These are phyloP conservation scores for Plasmodium fragile DNA, from an alignment of 169 alveolate species.

Conservation along the genomic window DNA sequence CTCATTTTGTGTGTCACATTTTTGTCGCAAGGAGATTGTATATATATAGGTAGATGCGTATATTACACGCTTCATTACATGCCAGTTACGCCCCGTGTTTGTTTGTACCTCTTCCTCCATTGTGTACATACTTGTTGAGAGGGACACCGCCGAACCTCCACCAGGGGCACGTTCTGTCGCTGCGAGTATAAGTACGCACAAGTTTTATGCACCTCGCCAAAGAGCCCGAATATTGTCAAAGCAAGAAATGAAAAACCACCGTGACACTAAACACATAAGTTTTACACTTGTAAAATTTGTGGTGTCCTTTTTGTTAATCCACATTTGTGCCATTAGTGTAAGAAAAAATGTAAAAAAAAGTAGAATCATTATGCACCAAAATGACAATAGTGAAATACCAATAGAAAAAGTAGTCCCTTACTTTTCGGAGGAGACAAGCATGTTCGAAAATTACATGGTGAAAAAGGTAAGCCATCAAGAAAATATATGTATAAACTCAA, in stretches of 20 bases:
- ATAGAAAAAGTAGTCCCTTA: constrained; percentile 21
- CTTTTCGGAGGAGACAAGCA: constrained; percentile 13
- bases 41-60: background rate
- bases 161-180: background rate
- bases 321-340: background rate
- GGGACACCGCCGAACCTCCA: background rate
- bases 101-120: background rate
- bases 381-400: background rate
- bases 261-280: constrained; percentile 5
- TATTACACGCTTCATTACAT: background rate
- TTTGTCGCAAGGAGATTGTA: background rate
- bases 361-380: background rate
- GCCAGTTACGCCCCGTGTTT: background rate
- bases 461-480: constrained; percentile 23
- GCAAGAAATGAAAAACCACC: constrained; percentile 18
- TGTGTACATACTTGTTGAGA: background rate
- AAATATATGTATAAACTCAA: constrained; percentile 19
- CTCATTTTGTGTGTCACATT: background rate
- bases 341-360: background rate
- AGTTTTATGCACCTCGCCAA: background rate
- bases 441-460: constrained; percentile 12
- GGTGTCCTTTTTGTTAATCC: constrained; percentile 10
- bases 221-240: background rate
- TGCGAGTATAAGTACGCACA: background rate
- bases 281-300: background rate